phyloP scores from a whole-genome alignment of 345 rosid species.

The Clarkia xantiana region DNA sequence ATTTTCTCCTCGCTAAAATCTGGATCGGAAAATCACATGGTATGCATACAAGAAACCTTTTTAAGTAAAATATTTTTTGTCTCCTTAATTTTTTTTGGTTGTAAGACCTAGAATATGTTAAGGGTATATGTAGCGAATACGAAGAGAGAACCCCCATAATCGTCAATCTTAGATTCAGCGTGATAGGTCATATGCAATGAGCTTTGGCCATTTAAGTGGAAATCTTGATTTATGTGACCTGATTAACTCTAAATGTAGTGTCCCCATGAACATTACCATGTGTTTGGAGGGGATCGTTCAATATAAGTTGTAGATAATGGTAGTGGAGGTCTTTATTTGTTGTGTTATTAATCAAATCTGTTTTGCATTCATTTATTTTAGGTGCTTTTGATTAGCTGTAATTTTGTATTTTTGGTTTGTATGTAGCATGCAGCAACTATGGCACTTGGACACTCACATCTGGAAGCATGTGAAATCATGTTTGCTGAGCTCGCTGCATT shows the following conservation, averaged over 20 bases:
- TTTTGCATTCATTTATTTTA: not conserved
- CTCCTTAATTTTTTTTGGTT: not conserved
- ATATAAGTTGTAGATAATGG: too few relatives aligned
- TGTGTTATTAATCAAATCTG: conserved; percentile 9
- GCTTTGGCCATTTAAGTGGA: too few relatives aligned
- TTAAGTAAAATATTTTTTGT: not conserved
- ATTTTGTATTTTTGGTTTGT: conserved; percentile 11
- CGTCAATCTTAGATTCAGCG: too few relatives aligned
- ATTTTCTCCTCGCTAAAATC: conserved; percentile 78
- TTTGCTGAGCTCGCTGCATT: conserved; percentile 76
- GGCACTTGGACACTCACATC: conserved; percentile 97
- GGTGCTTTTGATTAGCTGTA: not conserved
- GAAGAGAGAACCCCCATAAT: too few relatives aligned
- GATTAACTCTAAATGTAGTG: too few relatives aligned
- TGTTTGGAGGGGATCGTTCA: too few relatives aligned
- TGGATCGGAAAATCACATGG: conserved; percentile 75
- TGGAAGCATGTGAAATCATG: conserved; percentile 96
- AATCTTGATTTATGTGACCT: too few relatives aligned
- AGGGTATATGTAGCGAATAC: too few relatives aligned
- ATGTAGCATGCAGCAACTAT: conserved; percentile 81
- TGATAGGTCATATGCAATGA: too few relatives aligned
- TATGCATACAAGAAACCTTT: conserved; percentile 21
- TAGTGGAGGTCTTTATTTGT: not conserved
- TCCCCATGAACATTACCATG: too few relatives aligned
- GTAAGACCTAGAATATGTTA: not conserved